Conservation (phyloP, 345 rosid genomes). For the Aquilaria malaccensis region DNA sequence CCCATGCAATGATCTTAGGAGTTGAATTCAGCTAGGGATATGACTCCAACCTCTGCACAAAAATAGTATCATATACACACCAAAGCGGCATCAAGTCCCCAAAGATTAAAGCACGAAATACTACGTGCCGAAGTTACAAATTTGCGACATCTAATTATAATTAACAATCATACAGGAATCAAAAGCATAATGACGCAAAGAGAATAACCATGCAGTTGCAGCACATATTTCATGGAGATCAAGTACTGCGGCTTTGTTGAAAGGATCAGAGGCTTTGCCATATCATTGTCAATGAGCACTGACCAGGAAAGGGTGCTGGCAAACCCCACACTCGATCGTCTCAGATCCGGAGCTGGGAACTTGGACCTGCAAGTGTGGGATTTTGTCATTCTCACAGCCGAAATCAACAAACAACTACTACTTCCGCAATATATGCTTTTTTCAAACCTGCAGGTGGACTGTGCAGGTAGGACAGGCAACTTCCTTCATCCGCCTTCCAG, state of each 20-base stretch:
- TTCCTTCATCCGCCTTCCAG: conserved; percentile 91
- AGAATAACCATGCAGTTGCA: too few species aligned
- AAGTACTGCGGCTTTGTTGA: too few species aligned
- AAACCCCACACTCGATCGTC: conserved; percentile 98
- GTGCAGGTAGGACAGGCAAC: conserved; percentile 99
- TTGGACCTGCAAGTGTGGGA: conserved; percentile 60
- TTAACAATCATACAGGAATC: too few species aligned
- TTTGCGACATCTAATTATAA: too few species aligned
- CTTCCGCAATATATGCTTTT: not conserved
- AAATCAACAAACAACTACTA: not conserved
- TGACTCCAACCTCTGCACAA: too few species aligned
- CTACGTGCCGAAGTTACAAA: too few species aligned
- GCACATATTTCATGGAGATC: too few species aligned
- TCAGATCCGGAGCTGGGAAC: conserved; percentile 98
- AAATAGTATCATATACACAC: too few species aligned
- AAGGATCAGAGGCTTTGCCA: too few species aligned
- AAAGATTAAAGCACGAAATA: too few species aligned
- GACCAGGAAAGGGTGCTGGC: conserved; percentile 94
- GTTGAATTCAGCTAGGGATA: not conserved
- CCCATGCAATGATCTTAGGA: not conserved
- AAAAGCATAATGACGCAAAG: too few species aligned
- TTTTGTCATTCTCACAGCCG: not conserved
- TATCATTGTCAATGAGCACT: conserved; percentile 51
- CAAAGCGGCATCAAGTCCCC: too few species aligned
- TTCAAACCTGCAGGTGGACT: conserved; percentile 84